Percentiles rank a stretch among this genome's conserved stretches.
These are phyloP conservation scores for Plectosphaerella plurivora DNA, from an alignment of 2,329 filamentous ascomycete genomes.

Conservation along the genomic window DNA sequence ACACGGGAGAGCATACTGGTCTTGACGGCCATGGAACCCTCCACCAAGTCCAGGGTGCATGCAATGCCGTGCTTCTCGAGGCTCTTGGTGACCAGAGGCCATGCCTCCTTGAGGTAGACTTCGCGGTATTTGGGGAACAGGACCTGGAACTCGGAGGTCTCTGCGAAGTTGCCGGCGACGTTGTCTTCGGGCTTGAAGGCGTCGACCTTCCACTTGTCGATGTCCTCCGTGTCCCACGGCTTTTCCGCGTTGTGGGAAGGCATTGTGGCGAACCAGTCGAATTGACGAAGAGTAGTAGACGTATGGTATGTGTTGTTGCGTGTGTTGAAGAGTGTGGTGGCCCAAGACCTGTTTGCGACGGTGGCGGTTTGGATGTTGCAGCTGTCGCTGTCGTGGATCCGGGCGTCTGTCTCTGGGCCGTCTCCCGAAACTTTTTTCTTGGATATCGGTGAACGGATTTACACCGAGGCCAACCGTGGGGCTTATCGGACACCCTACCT, in stretches of 20 bases:
- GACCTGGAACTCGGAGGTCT: slow-evolving; percentile 85
- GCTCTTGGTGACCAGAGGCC: slow-evolving; percentile 83
- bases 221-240: slow-evolving; percentile 93
- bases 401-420: no score
- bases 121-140: slow-evolving; percentile 97
- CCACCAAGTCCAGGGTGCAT: slow-evolving; percentile 88
- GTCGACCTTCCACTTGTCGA: slow-evolving; percentile 95
- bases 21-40: slow-evolving; percentile 95
- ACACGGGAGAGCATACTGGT: slow-evolving; percentile 64
- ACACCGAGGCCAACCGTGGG: no score
- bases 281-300: no score
- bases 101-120: slow-evolving; percentile 85
- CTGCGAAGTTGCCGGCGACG: slow-evolving; percentile 75
- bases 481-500: no score
- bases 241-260: slow-evolving; percentile 87
- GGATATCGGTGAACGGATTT: no score
- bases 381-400: no score
- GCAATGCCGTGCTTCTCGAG: slow-evolving; percentile 86
- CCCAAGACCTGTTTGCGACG: no score
- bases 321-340: no score
- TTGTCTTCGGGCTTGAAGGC: slow-evolving; percentile 85
- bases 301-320: no score
- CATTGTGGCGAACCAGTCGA: slow-evolving; percentile 44
- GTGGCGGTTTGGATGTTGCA: no score
- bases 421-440: no score